Conservation (phyloP, 1,284 basidiomycete genomes). For the Malassezia nana region DNA sequence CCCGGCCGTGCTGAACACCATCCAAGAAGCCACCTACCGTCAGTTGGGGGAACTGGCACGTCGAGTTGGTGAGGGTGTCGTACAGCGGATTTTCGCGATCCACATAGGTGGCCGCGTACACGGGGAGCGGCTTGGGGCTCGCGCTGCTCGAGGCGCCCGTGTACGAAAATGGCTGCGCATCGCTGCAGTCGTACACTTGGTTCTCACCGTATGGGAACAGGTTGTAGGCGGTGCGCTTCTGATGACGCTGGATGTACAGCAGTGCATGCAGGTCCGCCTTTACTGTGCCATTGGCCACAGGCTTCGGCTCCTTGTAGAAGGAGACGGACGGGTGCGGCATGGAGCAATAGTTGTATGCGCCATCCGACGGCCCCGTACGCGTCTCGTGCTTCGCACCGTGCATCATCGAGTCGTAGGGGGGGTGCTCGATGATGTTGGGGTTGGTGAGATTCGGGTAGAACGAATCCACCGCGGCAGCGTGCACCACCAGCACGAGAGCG, state of each 20-base stretch:
- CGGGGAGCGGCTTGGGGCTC: background rate
- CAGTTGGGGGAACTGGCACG: constrained; percentile 13
- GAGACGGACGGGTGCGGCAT: constrained; percentile 9
- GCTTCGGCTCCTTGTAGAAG: constrained; percentile 5
- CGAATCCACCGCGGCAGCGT: background rate
- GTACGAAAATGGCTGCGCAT: background rate
- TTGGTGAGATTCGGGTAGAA: constrained; percentile 7
- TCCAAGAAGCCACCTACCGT: constrained; percentile 11
- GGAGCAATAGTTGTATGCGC: constrained; percentile 14
- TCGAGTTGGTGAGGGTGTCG: constrained; percentile 4
- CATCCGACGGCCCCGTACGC: constrained; percentile 1
- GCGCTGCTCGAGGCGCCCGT: background rate
- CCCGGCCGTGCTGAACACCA: constrained; percentile 12
- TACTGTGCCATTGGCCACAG: constrained; percentile 3
- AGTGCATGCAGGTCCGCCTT: constrained; percentile 2
- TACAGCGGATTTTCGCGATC: constrained; percentile 5
- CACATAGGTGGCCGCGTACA: constrained; percentile 7
- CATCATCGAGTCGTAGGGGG: constrained; percentile 3
- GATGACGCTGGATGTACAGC: constrained; percentile 12
- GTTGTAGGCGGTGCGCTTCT: constrained; percentile 15
- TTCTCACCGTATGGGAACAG: constrained; percentile 11
- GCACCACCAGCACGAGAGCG: background rate
- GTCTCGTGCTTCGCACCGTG: background rate
- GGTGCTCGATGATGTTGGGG: background rate
- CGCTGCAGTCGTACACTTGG: constrained; percentile 1